Evolutionary conservation across 2,329 filamentous ascomycete species (phyloP).

Genomic region (Pseudogymnoascus sp.): DNA sequence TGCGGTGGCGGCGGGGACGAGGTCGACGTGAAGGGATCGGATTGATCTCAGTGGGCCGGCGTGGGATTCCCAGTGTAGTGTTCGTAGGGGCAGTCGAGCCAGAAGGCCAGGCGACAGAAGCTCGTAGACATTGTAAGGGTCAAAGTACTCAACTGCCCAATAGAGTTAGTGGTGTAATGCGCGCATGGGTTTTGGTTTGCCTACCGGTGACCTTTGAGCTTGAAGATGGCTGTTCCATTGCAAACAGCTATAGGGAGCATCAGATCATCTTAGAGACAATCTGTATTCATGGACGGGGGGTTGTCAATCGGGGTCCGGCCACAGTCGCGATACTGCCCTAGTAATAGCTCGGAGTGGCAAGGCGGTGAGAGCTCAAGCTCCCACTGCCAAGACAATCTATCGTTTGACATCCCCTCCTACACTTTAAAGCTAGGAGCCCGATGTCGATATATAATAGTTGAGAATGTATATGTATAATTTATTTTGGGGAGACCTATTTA

Average conservation of each 20-base stretch:
- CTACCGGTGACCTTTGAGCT: conserved; percentile 72
- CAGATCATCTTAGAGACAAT: conserved; percentile 8
- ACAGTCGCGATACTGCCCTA: conserved; percentile 8
- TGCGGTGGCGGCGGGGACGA: conserved; percentile 53
- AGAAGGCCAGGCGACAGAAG: conserved; percentile 71
- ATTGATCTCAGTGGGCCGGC: conserved; percentile 87
- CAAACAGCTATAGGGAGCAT: conserved; percentile 27
- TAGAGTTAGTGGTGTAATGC: neutral
- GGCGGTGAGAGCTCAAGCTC: conserved; percentile 8
- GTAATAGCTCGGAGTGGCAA: neutral
- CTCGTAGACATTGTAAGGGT: conserved; percentile 82
- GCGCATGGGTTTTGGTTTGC: conserved; percentile 15
- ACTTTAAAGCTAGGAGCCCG: neutral
- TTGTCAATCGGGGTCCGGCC: conserved; percentile 5
- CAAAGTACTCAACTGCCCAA: conserved; percentile 85
- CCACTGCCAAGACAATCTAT: neutral
- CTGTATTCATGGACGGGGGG: conserved; percentile 4
- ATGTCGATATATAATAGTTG: too few species aligned
- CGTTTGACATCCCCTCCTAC: neutral
- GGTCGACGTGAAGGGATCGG: conserved; percentile 81
- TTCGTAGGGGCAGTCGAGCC: conserved; percentile 73
- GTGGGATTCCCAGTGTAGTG: conserved; percentile 96
- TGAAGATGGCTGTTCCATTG: conserved; percentile 60
- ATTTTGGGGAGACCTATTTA: neutral
- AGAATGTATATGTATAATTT: too few species aligned